These are phyloP conservation scores for Cryphonectria nitschkei DNA, from an alignment of 2,329 filamentous ascomycete species.

Conservation along the genomic window DNA sequence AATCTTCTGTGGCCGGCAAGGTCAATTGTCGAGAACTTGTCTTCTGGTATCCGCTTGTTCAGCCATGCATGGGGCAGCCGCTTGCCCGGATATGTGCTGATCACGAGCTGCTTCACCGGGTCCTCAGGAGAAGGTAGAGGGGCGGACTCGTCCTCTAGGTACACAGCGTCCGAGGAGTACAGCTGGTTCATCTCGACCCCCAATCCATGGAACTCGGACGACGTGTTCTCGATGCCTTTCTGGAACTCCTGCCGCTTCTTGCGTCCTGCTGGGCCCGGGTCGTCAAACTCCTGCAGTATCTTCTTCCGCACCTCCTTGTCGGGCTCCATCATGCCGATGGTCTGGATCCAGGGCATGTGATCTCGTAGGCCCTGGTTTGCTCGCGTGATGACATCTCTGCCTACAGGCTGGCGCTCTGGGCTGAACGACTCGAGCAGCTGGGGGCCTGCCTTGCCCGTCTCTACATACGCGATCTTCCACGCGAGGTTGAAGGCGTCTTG, in stretches of 20 bases:
- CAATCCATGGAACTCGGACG: conserved; percentile 57
- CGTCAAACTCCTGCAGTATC: conserved; percentile 47
- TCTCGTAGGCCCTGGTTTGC: conserved; percentile 62
- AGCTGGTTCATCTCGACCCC: conserved; percentile 64
- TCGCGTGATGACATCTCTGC: conserved; percentile 51
- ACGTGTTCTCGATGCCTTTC: conserved; percentile 46
- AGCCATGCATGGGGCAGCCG: conserved; percentile 68
- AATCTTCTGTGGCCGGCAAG: conserved; percentile 60
- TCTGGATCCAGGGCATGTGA: conserved; percentile 50
- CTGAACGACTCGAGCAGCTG: conserved; percentile 48
- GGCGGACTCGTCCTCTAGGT: conserved; percentile 49
- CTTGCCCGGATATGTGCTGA: conserved; percentile 61
- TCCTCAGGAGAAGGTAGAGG: conserved; percentile 39
- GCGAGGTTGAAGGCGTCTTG: conserved; percentile 61
- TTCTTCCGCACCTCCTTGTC: conserved; percentile 44
- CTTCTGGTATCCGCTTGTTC: conserved; percentile 49
- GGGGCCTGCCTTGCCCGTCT: conserved; percentile 42
- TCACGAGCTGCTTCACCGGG: conserved; percentile 46
- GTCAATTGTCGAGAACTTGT: conserved; percentile 60
- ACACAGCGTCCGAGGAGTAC: conserved; percentile 52
- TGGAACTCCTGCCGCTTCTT: conserved; percentile 45
- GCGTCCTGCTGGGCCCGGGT: conserved; percentile 42
- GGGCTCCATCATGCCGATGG: conserved; percentile 47
- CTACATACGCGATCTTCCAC: conserved; percentile 58
- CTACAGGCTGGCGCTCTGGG: conserved; percentile 54